phyloP scores from a whole-genome alignment of 805 yeast genomes.

The Candida orba region DNA sequence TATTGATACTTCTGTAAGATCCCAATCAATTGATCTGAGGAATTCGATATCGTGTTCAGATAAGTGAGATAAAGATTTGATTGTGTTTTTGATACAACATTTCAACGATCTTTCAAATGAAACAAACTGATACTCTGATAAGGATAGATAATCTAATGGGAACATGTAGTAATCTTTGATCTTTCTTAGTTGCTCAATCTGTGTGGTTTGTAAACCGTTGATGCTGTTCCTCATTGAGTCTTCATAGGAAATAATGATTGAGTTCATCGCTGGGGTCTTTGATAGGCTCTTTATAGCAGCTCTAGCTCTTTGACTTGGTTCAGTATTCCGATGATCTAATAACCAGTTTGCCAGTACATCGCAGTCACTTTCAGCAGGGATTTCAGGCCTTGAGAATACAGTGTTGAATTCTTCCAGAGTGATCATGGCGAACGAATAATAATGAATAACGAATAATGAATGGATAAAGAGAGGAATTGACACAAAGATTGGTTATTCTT shows the following conservation, averaged over 20 bases:
- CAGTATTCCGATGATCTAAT: constrained; percentile 16
- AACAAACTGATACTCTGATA: constrained; percentile 10
- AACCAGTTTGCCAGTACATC: constrained; percentile 20
- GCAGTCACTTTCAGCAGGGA: constrained; percentile 16
- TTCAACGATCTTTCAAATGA: constrained; percentile 15
- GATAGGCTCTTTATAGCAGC: constrained; percentile 16
- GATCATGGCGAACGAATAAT: not conserved
- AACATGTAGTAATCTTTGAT: constrained; percentile 17
- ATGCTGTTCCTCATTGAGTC: constrained; percentile 15
- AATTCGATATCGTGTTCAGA: constrained; percentile 10
- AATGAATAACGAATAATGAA: too few relatives aligned
- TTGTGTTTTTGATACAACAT: constrained; percentile 11
- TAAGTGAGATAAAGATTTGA: constrained; percentile 1
- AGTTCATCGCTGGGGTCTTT: not conserved
- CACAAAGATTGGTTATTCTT: too few relatives aligned
- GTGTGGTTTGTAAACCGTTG: not conserved
- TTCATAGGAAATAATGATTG: constrained; percentile 11
- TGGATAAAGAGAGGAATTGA: too few relatives aligned
- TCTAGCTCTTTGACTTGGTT: constrained; percentile 19
- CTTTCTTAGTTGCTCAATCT: constrained; percentile 8
- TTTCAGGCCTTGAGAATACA: constrained; percentile 17
- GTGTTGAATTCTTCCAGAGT: not conserved
- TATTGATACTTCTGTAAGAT: constrained; percentile 8
- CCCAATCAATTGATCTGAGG: constrained; percentile 17
- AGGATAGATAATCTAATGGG: constrained; percentile 12